Base-by-base conservation (phyloP, 164 flowering plant species). In the Stephania cephalantha region DNA sequence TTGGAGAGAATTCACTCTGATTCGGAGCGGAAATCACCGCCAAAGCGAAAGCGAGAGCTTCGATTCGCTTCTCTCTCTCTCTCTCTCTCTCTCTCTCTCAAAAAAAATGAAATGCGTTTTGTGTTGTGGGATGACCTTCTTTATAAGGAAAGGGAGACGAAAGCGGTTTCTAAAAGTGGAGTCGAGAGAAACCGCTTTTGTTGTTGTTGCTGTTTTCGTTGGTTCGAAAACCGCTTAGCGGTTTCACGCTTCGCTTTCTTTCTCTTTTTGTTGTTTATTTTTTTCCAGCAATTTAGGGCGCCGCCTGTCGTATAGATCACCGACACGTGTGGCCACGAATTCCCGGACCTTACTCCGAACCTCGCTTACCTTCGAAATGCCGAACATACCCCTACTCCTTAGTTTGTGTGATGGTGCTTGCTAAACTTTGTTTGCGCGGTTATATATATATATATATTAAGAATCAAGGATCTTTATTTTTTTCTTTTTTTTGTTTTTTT, bases 261-360 rank as follows among this genome's bases (percentile, higher is more conserved):
- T 35, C 42, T 35, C 1, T 35, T 35, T 35, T 35, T 35, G 42
- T 35, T 35, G 42, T 35, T 9, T 71, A 31, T 13, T 52, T 30
- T 4, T 42, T 68, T 18, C 44, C 48, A 45, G 63, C 71, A 75
- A 69, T 72, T 73, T 72, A 29, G 66, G 18, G 72, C 30, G 81
- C 81, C 86, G 80, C 67, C 81, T 67, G 42, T 66, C 85, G 20
- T 76, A 81, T 84, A 66, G 86, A 80, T 81, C 81, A 29, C 61
- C 68, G 87, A 85, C 88, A 78, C 87, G 87, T 86, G 85, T 61
- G 76, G 69, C 17, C 31, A 68, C 69, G 44, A 10, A 53, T 71
- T 44, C 83, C 68, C 72, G 50, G 63, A 52, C 20, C 74, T 68
- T 76, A 74, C 69, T 22, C 35, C 22, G 42, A 12, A 13, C 18